Evolutionary conservation across 352 stramenopile species (phyloP).

Genomic region (Blastocystis sp.): DNA sequence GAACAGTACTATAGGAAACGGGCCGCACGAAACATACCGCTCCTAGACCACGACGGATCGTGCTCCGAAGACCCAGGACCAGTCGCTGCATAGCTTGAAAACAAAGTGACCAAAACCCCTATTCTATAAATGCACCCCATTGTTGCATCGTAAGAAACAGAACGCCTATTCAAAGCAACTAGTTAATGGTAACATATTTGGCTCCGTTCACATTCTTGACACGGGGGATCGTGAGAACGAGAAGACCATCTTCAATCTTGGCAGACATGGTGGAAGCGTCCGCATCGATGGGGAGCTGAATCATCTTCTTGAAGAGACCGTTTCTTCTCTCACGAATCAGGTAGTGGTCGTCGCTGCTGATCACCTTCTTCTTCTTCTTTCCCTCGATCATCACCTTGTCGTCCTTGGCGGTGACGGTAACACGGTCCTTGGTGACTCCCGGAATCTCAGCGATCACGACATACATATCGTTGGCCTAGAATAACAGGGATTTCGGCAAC

Average conservation of each 20-base stretch:
- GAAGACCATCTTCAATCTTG: conserved; percentile 43
- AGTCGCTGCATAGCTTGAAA: not conserved
- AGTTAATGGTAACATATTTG: conserved; percentile 19
- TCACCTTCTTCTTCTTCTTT: conserved; percentile 53
- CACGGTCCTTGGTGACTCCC: conserved; percentile 31
- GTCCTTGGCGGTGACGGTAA: not conserved
- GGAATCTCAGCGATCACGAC: conserved; percentile 47
- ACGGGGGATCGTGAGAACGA: conserved; percentile 24
- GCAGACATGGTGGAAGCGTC: conserved; percentile 25
- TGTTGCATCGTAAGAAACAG: not conserved
- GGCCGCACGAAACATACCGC: not conserved
- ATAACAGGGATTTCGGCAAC: not conserved
- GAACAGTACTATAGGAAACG: not conserved
- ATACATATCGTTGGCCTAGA: conserved; percentile 12
- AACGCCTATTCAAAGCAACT: not conserved
- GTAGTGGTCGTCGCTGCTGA: conserved; percentile 24
- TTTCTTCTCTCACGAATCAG: conserved; percentile 41
- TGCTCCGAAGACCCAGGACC: not conserved
- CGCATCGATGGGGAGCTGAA: conserved; percentile 29
- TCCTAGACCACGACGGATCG: not conserved
- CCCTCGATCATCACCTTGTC: conserved; percentile 41
- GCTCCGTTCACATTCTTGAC: not conserved
- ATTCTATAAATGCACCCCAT: not conserved
- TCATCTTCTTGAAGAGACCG: conserved; percentile 43
- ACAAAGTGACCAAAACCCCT: not conserved